Evolutionary conservation across 805 yeast genomes (phyloP).

Genomic region (Candida rishiriensis): DNA sequence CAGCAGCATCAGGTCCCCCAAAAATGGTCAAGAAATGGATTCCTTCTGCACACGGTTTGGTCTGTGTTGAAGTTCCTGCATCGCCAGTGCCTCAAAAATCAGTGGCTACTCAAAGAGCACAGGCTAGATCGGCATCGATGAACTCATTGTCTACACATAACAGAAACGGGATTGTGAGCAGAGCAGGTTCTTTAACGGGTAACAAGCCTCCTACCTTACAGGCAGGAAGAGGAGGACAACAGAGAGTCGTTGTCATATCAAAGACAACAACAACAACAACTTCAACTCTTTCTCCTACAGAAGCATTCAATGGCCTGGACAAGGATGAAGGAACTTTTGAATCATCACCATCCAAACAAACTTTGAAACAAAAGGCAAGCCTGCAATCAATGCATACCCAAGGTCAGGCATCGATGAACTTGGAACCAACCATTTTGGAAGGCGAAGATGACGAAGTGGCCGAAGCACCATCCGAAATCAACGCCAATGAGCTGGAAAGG

Average conservation of each 20-base stretch:
- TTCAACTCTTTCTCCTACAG: not conserved
- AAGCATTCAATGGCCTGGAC: not conserved
- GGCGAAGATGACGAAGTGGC: constrained; percentile 14
- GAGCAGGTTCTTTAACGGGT: constrained; percentile 18
- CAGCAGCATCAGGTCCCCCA: constrained; percentile 15
- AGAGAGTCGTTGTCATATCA: not conserved
- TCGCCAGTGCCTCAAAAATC: constrained; percentile 9
- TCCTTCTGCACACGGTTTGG: constrained; percentile 70
- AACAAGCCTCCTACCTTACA: constrained; percentile 8
- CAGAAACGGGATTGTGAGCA: constrained; percentile 13
- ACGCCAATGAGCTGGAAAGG: constrained; percentile 18
- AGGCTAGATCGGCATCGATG: constrained; percentile 22
- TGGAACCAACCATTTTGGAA: constrained; percentile 22
- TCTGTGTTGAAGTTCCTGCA: constrained; percentile 64
- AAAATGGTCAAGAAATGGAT: constrained; percentile 63
- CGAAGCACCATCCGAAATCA: constrained; percentile 3
- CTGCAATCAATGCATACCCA: constrained; percentile 21
- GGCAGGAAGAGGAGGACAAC: not conserved
- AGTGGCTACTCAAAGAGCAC: constrained; percentile 8
- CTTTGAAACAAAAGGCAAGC: constrained; percentile 15
- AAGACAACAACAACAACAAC: not conserved
- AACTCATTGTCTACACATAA: constrained; percentile 16
- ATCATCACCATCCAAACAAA: constrained; percentile 2
- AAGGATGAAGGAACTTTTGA: not conserved
- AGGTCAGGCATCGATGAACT: constrained; percentile 9